phyloP scores from a whole-genome alignment of 2,329 filamentous ascomycete species.

The Fusarium coffeatum region DNA sequence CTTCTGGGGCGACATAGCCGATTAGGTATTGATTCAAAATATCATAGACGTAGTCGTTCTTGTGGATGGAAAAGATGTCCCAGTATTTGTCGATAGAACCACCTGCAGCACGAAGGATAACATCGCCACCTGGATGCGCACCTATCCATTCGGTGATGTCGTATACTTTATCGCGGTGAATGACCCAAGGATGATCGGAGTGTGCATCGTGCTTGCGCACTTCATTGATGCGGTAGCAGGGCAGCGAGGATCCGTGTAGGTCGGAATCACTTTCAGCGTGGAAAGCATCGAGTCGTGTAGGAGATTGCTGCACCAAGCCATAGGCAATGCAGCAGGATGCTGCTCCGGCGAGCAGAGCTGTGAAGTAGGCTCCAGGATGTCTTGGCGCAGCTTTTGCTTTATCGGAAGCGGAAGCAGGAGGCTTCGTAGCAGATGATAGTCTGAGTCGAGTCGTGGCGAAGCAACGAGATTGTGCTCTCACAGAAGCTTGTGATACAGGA shows the following conservation, averaged over 20 bases:
- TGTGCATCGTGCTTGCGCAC: slow-evolving; percentile 64
- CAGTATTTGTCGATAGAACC: slow-evolving; percentile 75
- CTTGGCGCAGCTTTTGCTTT: slow-evolving; percentile 6
- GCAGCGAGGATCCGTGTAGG: slow-evolving; percentile 56
- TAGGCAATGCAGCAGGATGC: slow-evolving; percentile 39
- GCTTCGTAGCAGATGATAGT: slow-evolving; percentile 1
- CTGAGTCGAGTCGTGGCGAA: slow-evolving; percentile 5
- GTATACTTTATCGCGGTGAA: slow-evolving; percentile 73
- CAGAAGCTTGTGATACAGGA: slow-evolving; percentile 10
- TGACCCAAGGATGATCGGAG: slow-evolving; percentile 70
- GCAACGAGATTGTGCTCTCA: slow-evolving; percentile 28
- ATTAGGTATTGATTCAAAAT: slow-evolving; percentile 74
- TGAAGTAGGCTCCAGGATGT: slow-evolving; percentile 5
- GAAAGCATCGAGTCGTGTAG: slow-evolving; percentile 37
- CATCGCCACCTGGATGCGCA: slow-evolving; percentile 74
- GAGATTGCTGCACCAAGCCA: slow-evolving; percentile 28
- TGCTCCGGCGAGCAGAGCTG: slow-evolving; percentile 27
- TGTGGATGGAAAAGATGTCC: slow-evolving; percentile 77
- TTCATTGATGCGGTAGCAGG: slow-evolving; percentile 63
- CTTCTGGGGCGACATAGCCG: slow-evolving; percentile 68
- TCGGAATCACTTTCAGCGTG: slow-evolving; percentile 19
- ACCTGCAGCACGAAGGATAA: slow-evolving; percentile 74
- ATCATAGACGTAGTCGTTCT: slow-evolving; percentile 71
- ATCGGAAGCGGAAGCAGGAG: background rate
- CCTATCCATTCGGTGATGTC: slow-evolving; percentile 76